Evolutionary conservation across 1,284 basidiomycete genomes (phyloP).

Genomic region (Trichosporon sp.): DNA sequence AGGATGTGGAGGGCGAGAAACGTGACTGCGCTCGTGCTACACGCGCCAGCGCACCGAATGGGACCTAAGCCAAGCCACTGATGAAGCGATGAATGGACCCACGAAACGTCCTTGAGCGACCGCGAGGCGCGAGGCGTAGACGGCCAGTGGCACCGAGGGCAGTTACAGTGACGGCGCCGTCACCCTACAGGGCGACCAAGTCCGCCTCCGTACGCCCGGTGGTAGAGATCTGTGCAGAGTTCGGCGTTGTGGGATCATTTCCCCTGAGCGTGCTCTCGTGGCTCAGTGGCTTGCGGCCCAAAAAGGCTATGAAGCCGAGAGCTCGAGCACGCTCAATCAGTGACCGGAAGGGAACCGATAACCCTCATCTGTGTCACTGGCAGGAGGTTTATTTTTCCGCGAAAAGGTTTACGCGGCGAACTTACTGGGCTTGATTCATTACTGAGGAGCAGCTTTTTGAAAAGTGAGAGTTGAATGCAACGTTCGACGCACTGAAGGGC

Average conservation of each 20-base stretch:
- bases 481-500: not conserved
- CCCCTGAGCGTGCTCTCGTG: not conserved
- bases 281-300: not conserved
- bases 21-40: not conserved
- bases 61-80: not conserved
- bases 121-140: not conserved
- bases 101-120: not conserved
- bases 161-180: not conserved
- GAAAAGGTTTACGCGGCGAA: not conserved
- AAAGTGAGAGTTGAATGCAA: not conserved
- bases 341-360: not conserved
- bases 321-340: not conserved
- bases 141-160: not conserved
- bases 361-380: not conserved
- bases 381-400: too few species aligned
- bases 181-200: not conserved
- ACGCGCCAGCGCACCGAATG: not conserved
- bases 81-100: not conserved
- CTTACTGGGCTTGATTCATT: not conserved
- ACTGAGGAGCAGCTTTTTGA: not conserved
- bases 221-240: slow-evolving; percentile 3
- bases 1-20: not conserved
- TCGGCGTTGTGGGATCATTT: not conserved
- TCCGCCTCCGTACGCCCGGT: not conserved
- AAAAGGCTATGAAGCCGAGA: not conserved